Evolutionary conservation across 495 filamentous ascomycete species (phyloP).

Genomic region (Neurospora africana): DNA sequence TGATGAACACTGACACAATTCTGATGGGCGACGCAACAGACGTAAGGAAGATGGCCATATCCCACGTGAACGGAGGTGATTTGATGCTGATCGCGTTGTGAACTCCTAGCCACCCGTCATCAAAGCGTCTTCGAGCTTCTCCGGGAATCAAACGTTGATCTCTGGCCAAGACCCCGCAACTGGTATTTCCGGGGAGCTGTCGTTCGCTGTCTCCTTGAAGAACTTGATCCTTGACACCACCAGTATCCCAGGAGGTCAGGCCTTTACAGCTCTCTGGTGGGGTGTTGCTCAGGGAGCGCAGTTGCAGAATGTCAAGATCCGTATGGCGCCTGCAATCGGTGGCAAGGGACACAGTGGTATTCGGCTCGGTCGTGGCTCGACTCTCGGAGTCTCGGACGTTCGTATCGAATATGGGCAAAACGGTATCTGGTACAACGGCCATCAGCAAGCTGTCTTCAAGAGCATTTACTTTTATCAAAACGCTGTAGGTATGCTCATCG

Average conservation of each 20-base stretch:
- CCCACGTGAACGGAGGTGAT: neutral
- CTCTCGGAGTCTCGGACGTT: slow-evolving; percentile 26
- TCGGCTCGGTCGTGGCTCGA: slow-evolving; percentile 45
- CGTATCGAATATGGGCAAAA: slow-evolving; percentile 29
- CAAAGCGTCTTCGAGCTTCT: slow-evolving; percentile 43
- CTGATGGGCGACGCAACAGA: slow-evolving; percentile 58
- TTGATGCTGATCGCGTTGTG: neutral
- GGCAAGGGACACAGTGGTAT: slow-evolving; percentile 51
- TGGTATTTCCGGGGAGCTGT: slow-evolving; percentile 19
- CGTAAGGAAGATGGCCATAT: slow-evolving; percentile 17
- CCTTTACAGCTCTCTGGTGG: slow-evolving; percentile 57
- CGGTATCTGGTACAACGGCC: slow-evolving; percentile 46
- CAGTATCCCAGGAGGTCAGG: slow-evolving; percentile 33
- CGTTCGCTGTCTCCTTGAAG: slow-evolving; percentile 54
- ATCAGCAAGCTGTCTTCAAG: slow-evolving; percentile 65
- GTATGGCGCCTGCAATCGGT: slow-evolving; percentile 38
- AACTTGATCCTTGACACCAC: slow-evolving; percentile 63
- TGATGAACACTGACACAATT: slow-evolving; percentile 47
- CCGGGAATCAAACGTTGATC: slow-evolving; percentile 26
- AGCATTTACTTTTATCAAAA: slow-evolving; percentile 49
- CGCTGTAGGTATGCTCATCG: slow-evolving; percentile 51
- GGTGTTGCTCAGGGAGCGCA: slow-evolving; percentile 56
- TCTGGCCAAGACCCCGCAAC: slow-evolving; percentile 33
- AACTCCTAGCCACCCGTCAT: slow-evolving; percentile 39
- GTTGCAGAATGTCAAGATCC: slow-evolving; percentile 59